Conservation (phyloP, 441 rosid genomes). For the Gossypium trilobum region DNA sequence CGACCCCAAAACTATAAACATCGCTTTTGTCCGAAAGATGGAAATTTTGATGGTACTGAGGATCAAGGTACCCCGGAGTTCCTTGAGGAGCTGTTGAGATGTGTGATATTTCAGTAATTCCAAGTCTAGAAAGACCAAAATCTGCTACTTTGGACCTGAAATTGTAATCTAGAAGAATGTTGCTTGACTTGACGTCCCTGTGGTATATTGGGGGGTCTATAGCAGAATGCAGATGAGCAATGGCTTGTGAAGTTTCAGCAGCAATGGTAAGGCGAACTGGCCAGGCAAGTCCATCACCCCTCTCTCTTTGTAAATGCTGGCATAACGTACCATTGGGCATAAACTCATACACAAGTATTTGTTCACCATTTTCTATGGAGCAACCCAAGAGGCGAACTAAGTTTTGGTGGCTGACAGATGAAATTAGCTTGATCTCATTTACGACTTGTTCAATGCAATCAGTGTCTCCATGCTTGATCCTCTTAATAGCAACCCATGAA, state of each 20-base stretch:
- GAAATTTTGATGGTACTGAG: conserved; percentile 79
- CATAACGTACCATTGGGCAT: conserved; percentile 87
- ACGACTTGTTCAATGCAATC: conserved; percentile 59
- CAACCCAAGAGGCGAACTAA: conserved; percentile 79
- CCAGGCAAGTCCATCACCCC: conserved; percentile 74
- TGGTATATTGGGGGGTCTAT: conserved; percentile 80
- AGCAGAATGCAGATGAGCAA: conserved; percentile 70
- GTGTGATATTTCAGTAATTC: conserved; percentile 69
- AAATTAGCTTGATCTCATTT: conserved; percentile 85
- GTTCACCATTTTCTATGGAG: conserved; percentile 70
- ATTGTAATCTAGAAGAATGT: conserved; percentile 64
- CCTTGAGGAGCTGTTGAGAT: conserved; percentile 97
- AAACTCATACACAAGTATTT: conserved; percentile 77
- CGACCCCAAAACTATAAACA: conserved; percentile 87
- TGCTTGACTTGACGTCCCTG: conserved; percentile 83
- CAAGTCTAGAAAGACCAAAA: conserved; percentile 81
- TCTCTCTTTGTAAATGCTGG: conserved; percentile 64
- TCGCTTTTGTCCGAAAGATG: conserved; percentile 88
- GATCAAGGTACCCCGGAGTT: conserved; percentile 90
- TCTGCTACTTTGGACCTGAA: conserved; percentile 82
- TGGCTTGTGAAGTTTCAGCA: conserved; percentile 69
- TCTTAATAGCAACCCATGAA: conserved; percentile 72
- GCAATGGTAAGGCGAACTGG: conserved; percentile 59
- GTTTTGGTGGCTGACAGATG: conserved; percentile 76
- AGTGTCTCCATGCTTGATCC: conserved; percentile 53